Evolutionary conservation across 2,329 filamentous ascomycete species (phyloP).

Genomic region (Stachybotrys chlorohalonatus): DNA sequence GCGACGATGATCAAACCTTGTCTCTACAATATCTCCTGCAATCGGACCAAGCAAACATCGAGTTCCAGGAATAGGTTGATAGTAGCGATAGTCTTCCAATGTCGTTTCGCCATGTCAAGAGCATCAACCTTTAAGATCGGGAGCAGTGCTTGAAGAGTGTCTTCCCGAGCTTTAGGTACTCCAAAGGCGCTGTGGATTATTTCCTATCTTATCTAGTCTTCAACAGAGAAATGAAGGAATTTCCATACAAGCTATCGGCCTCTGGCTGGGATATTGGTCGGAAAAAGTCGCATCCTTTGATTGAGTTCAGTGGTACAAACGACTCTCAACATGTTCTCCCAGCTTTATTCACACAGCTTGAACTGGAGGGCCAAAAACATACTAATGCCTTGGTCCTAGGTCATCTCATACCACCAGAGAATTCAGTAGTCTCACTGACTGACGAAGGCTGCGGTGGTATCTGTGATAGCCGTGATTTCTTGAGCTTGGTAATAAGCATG

Average conservation of each 20-base stretch:
- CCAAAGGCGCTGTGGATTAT: constrained; percentile 49
- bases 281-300: constrained; percentile 34
- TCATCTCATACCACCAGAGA: constrained; percentile 44
- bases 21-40: constrained; percentile 36
- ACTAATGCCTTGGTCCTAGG: constrained; percentile 58
- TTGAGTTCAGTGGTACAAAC: constrained; percentile 60
- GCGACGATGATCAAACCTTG: constrained; percentile 34
- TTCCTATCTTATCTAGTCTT: constrained; percentile 51
- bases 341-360: constrained; percentile 40
- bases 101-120: constrained; percentile 28
- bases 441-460: not conserved
- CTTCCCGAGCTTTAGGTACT: constrained; percentile 40
- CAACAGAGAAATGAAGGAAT: constrained; percentile 51
- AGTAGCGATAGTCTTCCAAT: constrained; percentile 18
- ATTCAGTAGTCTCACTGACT: constrained; percentile 20
- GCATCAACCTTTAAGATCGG: constrained; percentile 49
- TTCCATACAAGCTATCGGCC: constrained; percentile 48
- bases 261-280: constrained; percentile 57
- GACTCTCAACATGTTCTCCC: constrained; percentile 49
- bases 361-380: constrained; percentile 42
- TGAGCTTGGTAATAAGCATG: constrained; percentile 30
- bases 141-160: constrained; percentile 34
- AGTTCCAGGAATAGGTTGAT: constrained; percentile 39
- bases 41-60: constrained; percentile 38
- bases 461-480: constrained; percentile 22